Percentiles rank a stretch among this genome's conserved stretches.
Evolutionary conservation across 2,329 filamentous ascomycete species (phyloP).

Genomic region (Ophiocordyceps unilateralis): DNA sequence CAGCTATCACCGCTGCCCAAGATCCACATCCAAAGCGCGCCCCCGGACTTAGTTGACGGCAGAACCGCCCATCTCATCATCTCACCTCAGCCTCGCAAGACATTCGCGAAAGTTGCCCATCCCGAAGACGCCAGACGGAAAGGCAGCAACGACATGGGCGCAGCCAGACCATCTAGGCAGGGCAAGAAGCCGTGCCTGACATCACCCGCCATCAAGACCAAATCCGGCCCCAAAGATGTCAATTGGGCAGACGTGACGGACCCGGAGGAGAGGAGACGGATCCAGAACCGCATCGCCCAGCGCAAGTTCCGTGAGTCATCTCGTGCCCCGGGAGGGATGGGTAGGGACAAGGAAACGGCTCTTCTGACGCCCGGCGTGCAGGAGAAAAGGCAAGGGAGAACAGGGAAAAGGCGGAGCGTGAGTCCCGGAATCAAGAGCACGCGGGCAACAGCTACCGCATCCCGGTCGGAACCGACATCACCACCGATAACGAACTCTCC

Average conservation of each 20-base stretch:
- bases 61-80: not conserved
- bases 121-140: not conserved
- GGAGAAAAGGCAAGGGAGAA: conserved; percentile 54
- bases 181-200: conserved; percentile 11
- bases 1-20: conserved; percentile 7
- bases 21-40: conserved; percentile 12
- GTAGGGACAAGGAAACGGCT: too few species aligned
- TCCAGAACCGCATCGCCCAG: conserved; percentile 62
- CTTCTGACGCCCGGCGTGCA: conserved; percentile 12
- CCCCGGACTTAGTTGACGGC: conserved; percentile 8
- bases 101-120: conserved; percentile 1
- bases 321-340: too few species aligned
- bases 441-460: conserved; percentile 48
- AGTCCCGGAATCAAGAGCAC: conserved; percentile 43
- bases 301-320: conserved; percentile 51
- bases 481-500: conserved; percentile 31
- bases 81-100: conserved; percentile 5
- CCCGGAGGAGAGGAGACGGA: conserved; percentile 52
- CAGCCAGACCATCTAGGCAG: conserved; percentile 5
- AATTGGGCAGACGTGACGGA: conserved; percentile 57
- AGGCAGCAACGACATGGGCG: conserved; percentile 1
- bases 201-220: conserved; percentile 20
- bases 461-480: conserved; percentile 38
- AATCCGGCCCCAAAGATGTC: conserved; percentile 28
- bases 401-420: conserved; percentile 47